phyloP scores from a whole-genome alignment of 1,284 basidiomycete genomes.

The Apiotrichum gracile region DNA sequence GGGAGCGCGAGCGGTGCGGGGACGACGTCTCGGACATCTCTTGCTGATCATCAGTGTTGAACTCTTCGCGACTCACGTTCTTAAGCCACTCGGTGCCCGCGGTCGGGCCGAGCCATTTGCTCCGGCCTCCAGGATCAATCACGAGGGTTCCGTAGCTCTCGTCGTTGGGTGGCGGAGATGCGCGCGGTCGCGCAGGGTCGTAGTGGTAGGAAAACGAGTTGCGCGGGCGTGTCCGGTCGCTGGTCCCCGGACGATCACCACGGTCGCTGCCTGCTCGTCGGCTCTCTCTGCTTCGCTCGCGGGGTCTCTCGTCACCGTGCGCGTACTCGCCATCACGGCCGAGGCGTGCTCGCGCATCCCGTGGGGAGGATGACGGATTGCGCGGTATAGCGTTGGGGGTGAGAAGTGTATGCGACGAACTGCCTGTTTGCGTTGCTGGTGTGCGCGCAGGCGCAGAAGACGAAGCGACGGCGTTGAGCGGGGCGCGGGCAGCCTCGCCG shows the following conservation, averaged over 20 bases:
- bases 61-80: conserved; percentile 16
- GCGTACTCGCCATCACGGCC: no score
- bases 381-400: no score
- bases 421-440: no score
- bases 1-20: not conserved
- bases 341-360: no score
- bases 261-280: not conserved
- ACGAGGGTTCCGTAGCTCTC: conserved; percentile 35
- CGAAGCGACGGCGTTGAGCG: no score
- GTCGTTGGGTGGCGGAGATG: not conserved
- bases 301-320: no score
- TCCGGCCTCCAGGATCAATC: conserved; percentile 26
- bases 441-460: no score
- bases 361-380: no score
- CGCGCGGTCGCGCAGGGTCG: not conserved
- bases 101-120: conserved; percentile 33
- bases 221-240: no score
- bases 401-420: no score
- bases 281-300: no score
- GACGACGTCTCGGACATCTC: not conserved
- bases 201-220: not conserved
- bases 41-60: not conserved
- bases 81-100: conserved; percentile 39
- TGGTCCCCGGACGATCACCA: not conserved
- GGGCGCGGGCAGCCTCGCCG: no score